Evolutionary conservation across 78 protist genomes (phyloP).

Genomic region (Mastigamoeba balamuthi): DNA sequence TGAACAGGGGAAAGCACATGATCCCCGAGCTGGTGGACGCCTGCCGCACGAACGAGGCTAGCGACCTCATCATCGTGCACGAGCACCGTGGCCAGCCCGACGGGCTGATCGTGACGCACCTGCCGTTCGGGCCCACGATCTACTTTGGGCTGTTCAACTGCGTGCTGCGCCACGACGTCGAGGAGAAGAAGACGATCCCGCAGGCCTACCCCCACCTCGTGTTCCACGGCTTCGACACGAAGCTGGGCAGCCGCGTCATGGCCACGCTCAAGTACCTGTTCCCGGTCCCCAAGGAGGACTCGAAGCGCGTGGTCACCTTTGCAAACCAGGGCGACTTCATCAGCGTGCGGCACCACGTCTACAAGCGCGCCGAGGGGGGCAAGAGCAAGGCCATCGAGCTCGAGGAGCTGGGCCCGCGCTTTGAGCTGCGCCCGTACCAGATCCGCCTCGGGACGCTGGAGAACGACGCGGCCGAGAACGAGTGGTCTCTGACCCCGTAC

Average conservation of each 20-base stretch:
- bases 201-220: slow-evolving; percentile 94
- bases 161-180: slow-evolving; percentile 90
- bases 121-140: slow-evolving; percentile 99
- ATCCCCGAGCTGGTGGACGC: slow-evolving; percentile 80
- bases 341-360: slow-evolving; percentile 87
- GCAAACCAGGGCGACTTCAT: slow-evolving; percentile 85
- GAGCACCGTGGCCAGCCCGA: slow-evolving; percentile 96
- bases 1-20: slow-evolving; percentile 87
- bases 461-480: slow-evolving; percentile 87
- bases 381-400: slow-evolving; percentile 62
- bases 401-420: slow-evolving; percentile 95
- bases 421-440: slow-evolving; percentile 84
- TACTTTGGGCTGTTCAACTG: slow-evolving; percentile 82
- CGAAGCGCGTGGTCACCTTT: slow-evolving; percentile 83
- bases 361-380: slow-evolving; percentile 49
- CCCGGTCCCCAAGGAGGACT: slow-evolving; percentile 91
- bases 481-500: slow-evolving; percentile 92
- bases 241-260: slow-evolving; percentile 75
- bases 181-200: slow-evolving; percentile 35
- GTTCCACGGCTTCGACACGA: slow-evolving; percentile 79
- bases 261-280: slow-evolving; percentile 85
- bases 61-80: slow-evolving; percentile 94
- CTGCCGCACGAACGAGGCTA: slow-evolving; percentile 71
- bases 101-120: slow-evolving; percentile 88
- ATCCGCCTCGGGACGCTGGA: slow-evolving; percentile 93